Percentiles rank a stretch among this genome's conserved stretches.
phyloP scores from a whole-genome alignment of 805 yeast genomes.

The Lipomyces sp. region DNA sequence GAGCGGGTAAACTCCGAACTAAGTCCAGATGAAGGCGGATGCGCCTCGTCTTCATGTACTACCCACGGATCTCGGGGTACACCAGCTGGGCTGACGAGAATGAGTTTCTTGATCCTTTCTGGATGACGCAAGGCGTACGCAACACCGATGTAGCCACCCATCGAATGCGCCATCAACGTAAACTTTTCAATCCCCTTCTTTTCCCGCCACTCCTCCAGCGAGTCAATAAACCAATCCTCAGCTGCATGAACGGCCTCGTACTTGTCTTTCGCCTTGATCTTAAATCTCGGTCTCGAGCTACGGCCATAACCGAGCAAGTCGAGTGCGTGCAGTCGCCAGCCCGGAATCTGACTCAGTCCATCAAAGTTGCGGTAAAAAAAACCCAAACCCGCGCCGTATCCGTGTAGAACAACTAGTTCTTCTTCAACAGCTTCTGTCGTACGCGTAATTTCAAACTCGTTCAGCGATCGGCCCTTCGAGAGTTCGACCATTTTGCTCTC shows the following conservation, averaged over 20 bases:
- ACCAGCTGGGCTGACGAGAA: constrained; percentile 93
- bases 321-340: constrained; percentile 80
- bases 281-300: constrained; percentile 76
- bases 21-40: constrained; percentile 15
- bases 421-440: constrained; percentile 46
- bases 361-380: constrained; percentile 75
- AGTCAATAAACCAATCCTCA: constrained; percentile 67
- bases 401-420: constrained; percentile 77
- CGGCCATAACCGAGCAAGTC: constrained; percentile 92
- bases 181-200: constrained; percentile 57
- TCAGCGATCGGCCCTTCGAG: constrained; percentile 58
- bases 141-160: constrained; percentile 86
- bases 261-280: constrained; percentile 40
- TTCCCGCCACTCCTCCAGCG: constrained; percentile 67
- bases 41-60: constrained; percentile 23
- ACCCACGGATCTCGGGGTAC: constrained; percentile 51
- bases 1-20: constrained; percentile 30
- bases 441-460: constrained; percentile 67
- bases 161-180: constrained; percentile 79
- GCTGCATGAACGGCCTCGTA: constrained; percentile 54
- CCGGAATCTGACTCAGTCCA: constrained; percentile 47
- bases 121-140: constrained; percentile 69
- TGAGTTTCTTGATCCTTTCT: constrained; percentile 62
- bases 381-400: constrained; percentile 91
- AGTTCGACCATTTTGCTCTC: constrained; percentile 60